Evolutionary conservation across 305 asterid species (phyloP), one percentile per base, ranked within the genome.

Genomic region (Fraxinus velutina): DNA sequence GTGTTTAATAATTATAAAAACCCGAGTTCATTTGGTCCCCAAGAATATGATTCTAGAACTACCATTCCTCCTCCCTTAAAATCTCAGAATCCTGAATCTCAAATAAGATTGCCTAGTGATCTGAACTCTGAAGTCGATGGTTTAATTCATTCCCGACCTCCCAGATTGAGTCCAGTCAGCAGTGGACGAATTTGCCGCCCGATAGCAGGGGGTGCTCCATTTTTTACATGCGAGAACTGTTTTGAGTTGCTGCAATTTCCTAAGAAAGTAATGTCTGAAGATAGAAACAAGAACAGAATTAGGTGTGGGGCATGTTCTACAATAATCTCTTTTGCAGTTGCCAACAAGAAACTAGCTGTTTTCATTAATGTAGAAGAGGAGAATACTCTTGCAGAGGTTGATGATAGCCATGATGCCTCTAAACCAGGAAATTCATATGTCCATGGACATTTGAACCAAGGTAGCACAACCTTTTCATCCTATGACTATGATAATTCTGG

Each of bases 191-290:
- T n/a, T 50, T 91, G 92, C 83, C 89, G 83, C 68, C 97, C 98
- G 4, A 37, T 95, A n/a, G 97, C 93, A 52, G 93, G 94, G 39
- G 99, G 97, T 8, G 97, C 98, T 55, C 99, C 99, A 17, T 90
- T 95, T 81, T n/a, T 95, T 78, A 81, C 93, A 2, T 95, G 99
- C 90, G 80, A 81, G 85, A 88, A 83, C 83, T 95, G 99, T 86
- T 89, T 86, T 55, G 92, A 89, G 92, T 39, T 93, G 79, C 88
- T 95, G 81, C 82, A 86, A 27, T 85, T 95, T 85, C 94, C 99
- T 73, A 89, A 88, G 92, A 88, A 87, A 82, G 78, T 80, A 62
- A 70, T 82, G 32, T 17, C 64, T 2, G 80, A 84, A 80, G 86
- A 83, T 52, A 83, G 72, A 74, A 83, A 27, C 57, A 86, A 81